Evolutionary conservation across 306 rosid species (phyloP).

Genomic region (Dalbergia cochinchinensis): DNA sequence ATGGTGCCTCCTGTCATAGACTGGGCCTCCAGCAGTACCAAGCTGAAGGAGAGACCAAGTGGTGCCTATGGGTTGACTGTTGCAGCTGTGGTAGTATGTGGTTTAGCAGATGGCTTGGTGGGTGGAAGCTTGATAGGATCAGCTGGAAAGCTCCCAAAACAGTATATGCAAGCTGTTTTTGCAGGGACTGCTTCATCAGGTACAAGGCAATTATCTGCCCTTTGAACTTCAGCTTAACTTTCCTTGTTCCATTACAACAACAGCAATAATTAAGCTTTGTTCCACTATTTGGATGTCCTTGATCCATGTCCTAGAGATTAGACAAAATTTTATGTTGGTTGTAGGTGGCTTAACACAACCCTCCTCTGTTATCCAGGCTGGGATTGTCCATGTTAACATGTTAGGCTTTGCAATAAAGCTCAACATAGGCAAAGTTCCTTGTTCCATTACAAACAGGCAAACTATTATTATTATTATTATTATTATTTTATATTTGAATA

Average conservation of each 20-base stretch:
- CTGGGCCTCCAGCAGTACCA: slow-evolving; percentile 53
- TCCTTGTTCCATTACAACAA: not conserved
- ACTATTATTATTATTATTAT: not conserved
- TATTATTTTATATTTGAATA: slow-evolving; percentile 36
- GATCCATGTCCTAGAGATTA: too few species aligned
- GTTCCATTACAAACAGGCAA: slow-evolving; percentile 8
- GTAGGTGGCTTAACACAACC: too few species aligned
- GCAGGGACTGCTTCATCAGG: slow-evolving; percentile 99
- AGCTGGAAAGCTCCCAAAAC: slow-evolving; percentile 89
- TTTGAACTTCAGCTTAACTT: slow-evolving; percentile 32
- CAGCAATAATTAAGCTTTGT: too few species aligned
- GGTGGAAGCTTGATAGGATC: slow-evolving; percentile 93
- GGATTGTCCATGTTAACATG: too few species aligned
- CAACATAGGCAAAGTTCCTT: not conserved
- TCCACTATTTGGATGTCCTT: too few species aligned
- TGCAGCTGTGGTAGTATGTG: slow-evolving; percentile 52
- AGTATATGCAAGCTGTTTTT: slow-evolving; percentile 95
- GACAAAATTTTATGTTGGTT: too few species aligned
- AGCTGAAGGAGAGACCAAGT: slow-evolving; percentile 45
- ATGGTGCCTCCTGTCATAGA: slow-evolving; percentile 73
- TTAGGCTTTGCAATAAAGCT: too few species aligned
- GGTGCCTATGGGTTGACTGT: slow-evolving; percentile 61
- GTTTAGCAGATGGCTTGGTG: slow-evolving; percentile 82
- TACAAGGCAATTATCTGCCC: slow-evolving; percentile 38
- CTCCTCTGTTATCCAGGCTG: too few species aligned